Conservation (phyloP, 1,284 basidiomycete genomes). For the Cutaneotrichosporon sp. region DNA sequence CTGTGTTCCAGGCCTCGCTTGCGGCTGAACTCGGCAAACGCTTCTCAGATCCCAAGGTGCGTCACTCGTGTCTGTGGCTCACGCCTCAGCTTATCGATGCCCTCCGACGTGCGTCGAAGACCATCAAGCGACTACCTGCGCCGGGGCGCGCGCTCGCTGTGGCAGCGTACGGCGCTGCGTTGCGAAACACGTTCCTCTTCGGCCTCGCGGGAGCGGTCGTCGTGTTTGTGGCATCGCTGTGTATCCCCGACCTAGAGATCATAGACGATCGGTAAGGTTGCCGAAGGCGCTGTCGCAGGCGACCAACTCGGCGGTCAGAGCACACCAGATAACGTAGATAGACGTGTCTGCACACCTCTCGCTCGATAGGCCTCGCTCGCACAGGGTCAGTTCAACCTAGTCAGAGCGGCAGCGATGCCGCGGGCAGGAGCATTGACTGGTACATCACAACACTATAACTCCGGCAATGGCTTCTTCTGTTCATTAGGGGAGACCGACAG, state of each 20-base stretch:
- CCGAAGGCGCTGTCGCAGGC: not conserved
- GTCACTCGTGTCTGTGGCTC: not conserved
- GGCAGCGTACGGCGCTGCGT: conserved; percentile 27
- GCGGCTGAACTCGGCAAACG: conserved; percentile 21
- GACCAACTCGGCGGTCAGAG: not conserved
- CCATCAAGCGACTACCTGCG: conserved; percentile 25
- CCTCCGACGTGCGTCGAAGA: conserved; percentile 30
- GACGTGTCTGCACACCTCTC: not conserved
- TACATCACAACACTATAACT: conserved; percentile 4
- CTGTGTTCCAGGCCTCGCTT: conserved; percentile 32
- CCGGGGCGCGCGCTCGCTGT: conserved; percentile 25
- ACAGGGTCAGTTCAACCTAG: not conserved
- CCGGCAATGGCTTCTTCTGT: not conserved
- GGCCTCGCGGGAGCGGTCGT: conserved; percentile 24
- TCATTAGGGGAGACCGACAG: not conserved
- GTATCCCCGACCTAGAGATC: conserved; percentile 2
- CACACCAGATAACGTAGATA: not conserved
- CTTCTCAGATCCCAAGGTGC: conserved; percentile 26
- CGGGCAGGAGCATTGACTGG: not conserved
- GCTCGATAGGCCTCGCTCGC: not conserved
- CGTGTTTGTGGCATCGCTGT: conserved; percentile 29
- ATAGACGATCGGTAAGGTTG: not conserved
- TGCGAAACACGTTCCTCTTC: conserved; percentile 34
- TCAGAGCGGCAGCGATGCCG: not conserved
- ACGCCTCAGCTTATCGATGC: conserved; percentile 24